These are phyloP conservation scores for Kwoniella bestiolae DNA, from an alignment of 768 basidiomycete species.

Conservation along the genomic window DNA sequence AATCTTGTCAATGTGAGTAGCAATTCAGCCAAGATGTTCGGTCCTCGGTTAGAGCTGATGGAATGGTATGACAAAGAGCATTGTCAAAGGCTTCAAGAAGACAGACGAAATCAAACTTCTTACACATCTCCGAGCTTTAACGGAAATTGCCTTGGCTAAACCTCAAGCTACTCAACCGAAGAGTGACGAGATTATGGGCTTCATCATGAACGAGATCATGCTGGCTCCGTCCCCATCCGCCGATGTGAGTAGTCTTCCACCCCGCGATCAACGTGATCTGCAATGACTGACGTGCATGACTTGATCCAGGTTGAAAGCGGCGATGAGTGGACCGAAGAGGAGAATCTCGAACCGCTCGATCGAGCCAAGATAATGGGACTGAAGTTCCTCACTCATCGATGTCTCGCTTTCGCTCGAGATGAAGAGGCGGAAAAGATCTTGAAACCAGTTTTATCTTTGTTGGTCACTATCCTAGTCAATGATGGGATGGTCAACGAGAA, in stretches of 20 bases:
- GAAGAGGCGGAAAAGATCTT: conserved; percentile 65
- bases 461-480: conserved; percentile 71
- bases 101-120: not conserved
- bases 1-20: conserved; percentile 69
- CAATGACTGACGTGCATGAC: conserved; percentile 6
- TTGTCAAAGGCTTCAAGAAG: conserved; percentile 17
- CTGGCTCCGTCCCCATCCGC: conserved; percentile 26
- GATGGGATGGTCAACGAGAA: conserved; percentile 70
- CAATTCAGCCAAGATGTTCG: not conserved
- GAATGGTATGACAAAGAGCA: not conserved
- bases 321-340: conserved; percentile 76
- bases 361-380: conserved; percentile 74
- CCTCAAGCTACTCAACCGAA: conserved; percentile 76
- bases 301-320: conserved; percentile 42
- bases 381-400: conserved; percentile 81
- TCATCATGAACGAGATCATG: conserved; percentile 60
- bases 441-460: conserved; percentile 75
- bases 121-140: conserved; percentile 68
- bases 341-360: conserved; percentile 65
- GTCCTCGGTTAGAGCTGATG: not conserved
- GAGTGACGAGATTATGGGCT: conserved; percentile 73
- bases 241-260: conserved; percentile 33
- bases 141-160: conserved; percentile 71
- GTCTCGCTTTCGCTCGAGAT: conserved; percentile 68
- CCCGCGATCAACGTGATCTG: not conserved